Evolutionary conservation across 2,329 filamentous ascomycete species (phyloP).

Genomic region (Pseudofabraea citricarpa): DNA sequence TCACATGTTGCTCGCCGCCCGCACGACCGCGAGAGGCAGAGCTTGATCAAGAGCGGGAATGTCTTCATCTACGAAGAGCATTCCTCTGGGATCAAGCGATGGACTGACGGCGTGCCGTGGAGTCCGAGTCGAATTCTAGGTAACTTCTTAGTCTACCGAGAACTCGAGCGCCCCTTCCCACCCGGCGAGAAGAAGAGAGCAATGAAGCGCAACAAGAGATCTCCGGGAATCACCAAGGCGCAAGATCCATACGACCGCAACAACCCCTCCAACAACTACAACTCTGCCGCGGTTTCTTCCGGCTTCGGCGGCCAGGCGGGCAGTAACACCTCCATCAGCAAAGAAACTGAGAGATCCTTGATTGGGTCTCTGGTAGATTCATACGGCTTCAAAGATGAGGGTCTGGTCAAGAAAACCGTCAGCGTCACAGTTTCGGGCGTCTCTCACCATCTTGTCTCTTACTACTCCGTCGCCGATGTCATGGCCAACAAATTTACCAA

Average conservation of each 20-base stretch:
- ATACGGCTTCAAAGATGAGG: constrained; percentile 78
- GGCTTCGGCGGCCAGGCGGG: constrained; percentile 14
- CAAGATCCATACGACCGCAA: constrained; percentile 14
- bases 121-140: constrained; percentile 92
- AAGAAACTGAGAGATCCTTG: constrained; percentile 34
- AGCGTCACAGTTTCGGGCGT: constrained; percentile 71
- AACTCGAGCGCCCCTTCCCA: constrained; percentile 82
- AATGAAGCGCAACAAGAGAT: constrained; percentile 57
- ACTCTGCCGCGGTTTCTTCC: constrained; percentile 5
- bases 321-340: constrained; percentile 17
- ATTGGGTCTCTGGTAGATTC: constrained; percentile 86
- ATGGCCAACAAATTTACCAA: constrained; percentile 47
- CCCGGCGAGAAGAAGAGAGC: constrained; percentile 79
- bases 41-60: constrained; percentile 76
- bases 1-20: constrained; percentile 77
- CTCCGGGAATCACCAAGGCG: constrained; percentile 22
- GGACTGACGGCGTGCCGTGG: constrained; percentile 91
- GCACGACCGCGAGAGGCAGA: constrained; percentile 74
- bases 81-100: constrained; percentile 85
- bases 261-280: constrained; percentile 11
- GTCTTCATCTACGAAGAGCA: constrained; percentile 92
- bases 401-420: constrained; percentile 90
- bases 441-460: constrained; percentile 81
- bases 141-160: constrained; percentile 93
- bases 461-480: constrained; percentile 82